phyloP scores from a whole-genome alignment of 2,329 filamentous ascomycete species.

The Pleomassaria siparia region DNA sequence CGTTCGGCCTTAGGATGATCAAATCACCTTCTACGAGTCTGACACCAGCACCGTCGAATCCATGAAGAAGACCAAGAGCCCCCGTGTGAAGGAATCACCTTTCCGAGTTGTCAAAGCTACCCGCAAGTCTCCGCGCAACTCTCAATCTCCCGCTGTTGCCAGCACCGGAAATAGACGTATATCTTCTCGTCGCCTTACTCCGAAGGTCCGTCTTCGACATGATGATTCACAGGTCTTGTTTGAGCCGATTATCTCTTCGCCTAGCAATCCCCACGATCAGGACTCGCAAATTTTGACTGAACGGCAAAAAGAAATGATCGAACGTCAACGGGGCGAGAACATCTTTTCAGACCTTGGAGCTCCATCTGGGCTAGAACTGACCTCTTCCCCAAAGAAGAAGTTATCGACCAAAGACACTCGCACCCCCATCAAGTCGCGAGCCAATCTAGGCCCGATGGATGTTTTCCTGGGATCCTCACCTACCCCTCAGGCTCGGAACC shows the following conservation, averaged over 20 bases:
- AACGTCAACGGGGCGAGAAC: constrained; percentile 64
- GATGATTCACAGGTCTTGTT: constrained; percentile 84
- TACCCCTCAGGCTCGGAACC: constrained; percentile 35
- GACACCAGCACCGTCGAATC: constrained; percentile 18
- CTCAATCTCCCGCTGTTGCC: constrained; percentile 29
- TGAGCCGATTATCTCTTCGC: constrained; percentile 65
- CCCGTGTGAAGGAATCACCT: constrained; percentile 29
- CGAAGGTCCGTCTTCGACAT: constrained; percentile 65
- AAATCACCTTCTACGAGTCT: constrained; percentile 44
- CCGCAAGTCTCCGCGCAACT: constrained; percentile 20
- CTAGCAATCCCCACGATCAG: constrained; percentile 46
- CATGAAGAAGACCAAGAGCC: constrained; percentile 16
- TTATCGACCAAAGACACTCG: constrained; percentile 20
- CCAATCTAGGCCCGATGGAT: constrained; percentile 37
- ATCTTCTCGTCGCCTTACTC: constrained; percentile 33
- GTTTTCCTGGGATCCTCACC: constrained; percentile 40
- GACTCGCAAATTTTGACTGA: constrained; percentile 79
- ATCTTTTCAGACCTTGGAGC: constrained; percentile 66
- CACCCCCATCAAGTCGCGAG: constrained; percentile 25
- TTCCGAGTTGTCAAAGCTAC: constrained; percentile 27
- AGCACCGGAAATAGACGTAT: constrained; percentile 21
- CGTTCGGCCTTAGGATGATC: constrained; percentile 14
- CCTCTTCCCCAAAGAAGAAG: constrained; percentile 24
- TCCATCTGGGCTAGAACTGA: neutral
- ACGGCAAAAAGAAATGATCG: constrained; percentile 74